Conservation (phyloP, 148 eudicot species). For the Chenopodium quinoa region DNA sequence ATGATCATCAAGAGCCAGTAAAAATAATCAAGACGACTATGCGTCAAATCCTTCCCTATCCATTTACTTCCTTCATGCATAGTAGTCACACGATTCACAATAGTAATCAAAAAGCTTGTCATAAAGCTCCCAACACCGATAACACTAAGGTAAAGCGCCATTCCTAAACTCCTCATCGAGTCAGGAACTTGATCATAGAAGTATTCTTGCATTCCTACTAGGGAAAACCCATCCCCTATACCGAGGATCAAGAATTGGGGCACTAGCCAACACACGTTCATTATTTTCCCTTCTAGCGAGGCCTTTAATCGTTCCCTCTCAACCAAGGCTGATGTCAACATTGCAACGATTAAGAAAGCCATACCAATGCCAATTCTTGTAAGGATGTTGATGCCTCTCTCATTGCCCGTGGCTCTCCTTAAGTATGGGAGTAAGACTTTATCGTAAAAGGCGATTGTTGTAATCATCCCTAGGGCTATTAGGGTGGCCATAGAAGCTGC, state of each 20-base stretch:
- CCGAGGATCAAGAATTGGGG: constrained; percentile 57
- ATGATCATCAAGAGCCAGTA: constrained; percentile 42
- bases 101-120: constrained; percentile 38
- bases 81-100: constrained; percentile 36
- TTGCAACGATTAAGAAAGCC: constrained; percentile 35
- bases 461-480: constrained; percentile 36
- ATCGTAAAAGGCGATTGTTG: constrained; percentile 42
- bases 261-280: constrained; percentile 55
- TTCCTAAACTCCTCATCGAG: constrained; percentile 65
- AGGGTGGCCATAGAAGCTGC: constrained; percentile 46
- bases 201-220: constrained; percentile 68
- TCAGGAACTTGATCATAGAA: constrained; percentile 72
- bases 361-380: constrained; percentile 59
- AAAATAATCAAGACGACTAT: constrained; percentile 43
- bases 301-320: constrained; percentile 38
- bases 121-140: constrained; percentile 48
- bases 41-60: constrained; percentile 48
- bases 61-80: constrained; percentile 38
- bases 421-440: constrained; percentile 42
- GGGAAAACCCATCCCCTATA: constrained; percentile 49
- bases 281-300: constrained; percentile 10
- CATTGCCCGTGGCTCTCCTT: constrained; percentile 43
- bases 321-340: constrained; percentile 45
- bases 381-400: constrained; percentile 52
- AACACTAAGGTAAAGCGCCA: constrained; percentile 56